Conservation (phyloP, 176 grass and related monocot species). For the Cenchrus americanus region DNA sequence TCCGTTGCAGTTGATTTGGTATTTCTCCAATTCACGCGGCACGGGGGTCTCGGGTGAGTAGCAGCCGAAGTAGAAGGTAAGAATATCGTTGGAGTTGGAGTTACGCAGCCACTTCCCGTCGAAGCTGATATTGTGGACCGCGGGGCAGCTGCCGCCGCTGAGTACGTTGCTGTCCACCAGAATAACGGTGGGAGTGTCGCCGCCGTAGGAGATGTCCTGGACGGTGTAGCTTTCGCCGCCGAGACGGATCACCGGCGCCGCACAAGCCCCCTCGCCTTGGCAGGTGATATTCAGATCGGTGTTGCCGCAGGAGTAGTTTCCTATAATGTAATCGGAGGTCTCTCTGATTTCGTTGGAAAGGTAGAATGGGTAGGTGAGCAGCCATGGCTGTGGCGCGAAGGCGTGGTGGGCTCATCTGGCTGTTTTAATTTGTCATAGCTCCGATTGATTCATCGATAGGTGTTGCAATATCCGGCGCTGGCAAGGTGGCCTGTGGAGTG, state of each 20-base stretch:
- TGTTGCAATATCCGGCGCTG: neutral
- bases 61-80: constrained; percentile 49
- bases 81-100: rapidly evolving
- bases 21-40: rapidly evolving
- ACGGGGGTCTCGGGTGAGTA: rapidly evolving
- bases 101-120: neutral
- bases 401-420: neutral
- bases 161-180: neutral
- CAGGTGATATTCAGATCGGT: constrained; percentile 43
- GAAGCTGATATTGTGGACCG: constrained; percentile 6
- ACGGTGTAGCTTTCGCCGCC: constrained; percentile 1
- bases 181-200: rapidly evolving
- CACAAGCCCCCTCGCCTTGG: rapidly evolving
- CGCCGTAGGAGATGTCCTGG: neutral
- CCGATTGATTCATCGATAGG: too few species aligned
- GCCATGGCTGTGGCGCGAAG: constrained; percentile 15
- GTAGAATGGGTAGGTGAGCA: constrained; percentile 42
- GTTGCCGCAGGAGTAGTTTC: constrained; percentile 46
- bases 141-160: neutral
- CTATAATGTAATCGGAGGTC: rapidly evolving
- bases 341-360: rapidly evolving
- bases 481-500: too few species aligned
- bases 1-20: neutral
- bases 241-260: neutral
- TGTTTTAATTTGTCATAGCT: neutral